Conservation (phyloP, 2,329 filamentous ascomycete genomes). For the Paracoccidioides lutzii region DNA sequence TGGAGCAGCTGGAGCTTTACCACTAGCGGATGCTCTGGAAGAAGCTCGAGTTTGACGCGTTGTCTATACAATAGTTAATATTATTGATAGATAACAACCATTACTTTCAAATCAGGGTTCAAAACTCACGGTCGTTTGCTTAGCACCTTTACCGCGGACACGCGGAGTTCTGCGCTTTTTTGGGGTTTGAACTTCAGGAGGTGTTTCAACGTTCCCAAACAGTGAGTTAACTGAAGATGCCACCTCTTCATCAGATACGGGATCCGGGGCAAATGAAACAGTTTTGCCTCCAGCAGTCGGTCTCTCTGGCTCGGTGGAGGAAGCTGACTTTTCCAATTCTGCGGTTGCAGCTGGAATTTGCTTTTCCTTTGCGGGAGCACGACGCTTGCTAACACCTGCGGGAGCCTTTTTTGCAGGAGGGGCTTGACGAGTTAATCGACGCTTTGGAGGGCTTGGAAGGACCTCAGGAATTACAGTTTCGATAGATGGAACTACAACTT, state of each 20-base stretch:
- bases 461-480: background rate
- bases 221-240: background rate
- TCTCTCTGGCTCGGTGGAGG: background rate
- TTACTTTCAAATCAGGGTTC: conserved; percentile 2
- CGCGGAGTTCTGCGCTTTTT: background rate
- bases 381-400: background rate
- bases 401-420: background rate
- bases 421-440: background rate
- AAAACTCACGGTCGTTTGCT: conserved; percentile 8
- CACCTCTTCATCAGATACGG: background rate
- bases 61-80: background rate
- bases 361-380: conserved; percentile 1
- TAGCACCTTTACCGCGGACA: background rate
- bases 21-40: no score
- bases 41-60: background rate
- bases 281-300: background rate
- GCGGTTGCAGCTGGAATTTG: background rate
- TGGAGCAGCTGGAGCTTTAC: background rate
- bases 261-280: background rate
- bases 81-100: background rate
- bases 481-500: background rate
- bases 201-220: background rate
- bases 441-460: background rate
- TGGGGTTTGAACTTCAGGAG: background rate
- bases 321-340: background rate